Evolutionary conservation across 2,329 filamentous ascomycete species (phyloP).

Genomic region (Aspergillus proliferans): DNA sequence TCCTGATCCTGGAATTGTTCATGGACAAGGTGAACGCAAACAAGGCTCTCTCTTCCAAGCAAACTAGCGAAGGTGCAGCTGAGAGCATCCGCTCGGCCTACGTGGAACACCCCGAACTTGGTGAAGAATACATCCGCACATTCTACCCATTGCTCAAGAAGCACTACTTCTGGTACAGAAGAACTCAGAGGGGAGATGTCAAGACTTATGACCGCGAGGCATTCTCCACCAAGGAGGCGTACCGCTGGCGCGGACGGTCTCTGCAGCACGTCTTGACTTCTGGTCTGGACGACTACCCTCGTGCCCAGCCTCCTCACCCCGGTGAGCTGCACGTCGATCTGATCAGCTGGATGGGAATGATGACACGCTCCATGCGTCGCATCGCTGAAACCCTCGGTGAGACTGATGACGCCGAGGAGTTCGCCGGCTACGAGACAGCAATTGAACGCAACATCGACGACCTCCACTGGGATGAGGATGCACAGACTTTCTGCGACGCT

Average conservation of each 20-base stretch:
- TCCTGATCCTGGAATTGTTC: constrained; percentile 79
- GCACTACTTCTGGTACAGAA: constrained; percentile 92
- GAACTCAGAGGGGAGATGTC: constrained; percentile 83
- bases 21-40: constrained; percentile 65
- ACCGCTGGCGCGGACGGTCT: constrained; percentile 89
- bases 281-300: constrained; percentile 92
- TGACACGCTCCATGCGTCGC: constrained; percentile 76
- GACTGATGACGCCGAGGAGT: constrained; percentile 67
- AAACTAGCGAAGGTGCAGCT: constrained; percentile 22
- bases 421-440: constrained; percentile 64
- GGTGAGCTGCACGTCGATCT: constrained; percentile 93
- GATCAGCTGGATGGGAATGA: constrained; percentile 95
- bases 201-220: constrained; percentile 86
- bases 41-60: constrained; percentile 21
- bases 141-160: constrained; percentile 82
- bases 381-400: constrained; percentile 72
- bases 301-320: constrained; percentile 86
- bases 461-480: constrained; percentile 80
- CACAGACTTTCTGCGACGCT: constrained; percentile 84
- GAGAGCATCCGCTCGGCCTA: constrained; percentile 57
- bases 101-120: constrained; percentile 61
- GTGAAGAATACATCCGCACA: constrained; percentile 63
- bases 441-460: constrained; percentile 84
- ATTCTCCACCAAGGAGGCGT: constrained; percentile 83
- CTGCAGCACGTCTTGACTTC: constrained; percentile 83